Evolutionary conservation across 306 rosid genomes (phyloP).

Genomic region (Betula pendula): DNA sequence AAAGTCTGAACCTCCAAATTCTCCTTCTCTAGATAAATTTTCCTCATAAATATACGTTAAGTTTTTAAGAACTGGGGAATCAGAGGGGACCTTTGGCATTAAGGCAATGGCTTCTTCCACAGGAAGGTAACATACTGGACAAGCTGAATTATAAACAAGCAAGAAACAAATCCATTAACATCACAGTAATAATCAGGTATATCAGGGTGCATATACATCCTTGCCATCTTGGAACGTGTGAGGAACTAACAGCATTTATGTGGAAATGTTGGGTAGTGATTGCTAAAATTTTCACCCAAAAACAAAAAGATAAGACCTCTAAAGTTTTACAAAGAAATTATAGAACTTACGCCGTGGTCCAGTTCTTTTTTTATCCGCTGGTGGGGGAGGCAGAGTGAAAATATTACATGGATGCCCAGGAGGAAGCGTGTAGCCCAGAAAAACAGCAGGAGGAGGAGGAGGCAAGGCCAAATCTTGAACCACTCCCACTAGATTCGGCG

Average conservation of each 20-base stretch:
- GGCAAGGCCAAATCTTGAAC: slow-evolving; percentile 31
- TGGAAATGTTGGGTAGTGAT: neutral
- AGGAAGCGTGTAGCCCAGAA: slow-evolving; percentile 85
- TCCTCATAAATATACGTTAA: slow-evolving; percentile 66
- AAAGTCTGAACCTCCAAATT: slow-evolving; percentile 92
- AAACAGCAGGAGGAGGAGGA: slow-evolving; percentile 65
- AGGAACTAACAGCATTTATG: neutral
- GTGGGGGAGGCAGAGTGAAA: slow-evolving; percentile 90
- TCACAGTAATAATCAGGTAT: neutral
- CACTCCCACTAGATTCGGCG: slow-evolving; percentile 8
- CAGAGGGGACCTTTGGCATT: slow-evolving; percentile 76
- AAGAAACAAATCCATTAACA: slow-evolving; percentile 13
- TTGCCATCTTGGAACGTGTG: neutral
- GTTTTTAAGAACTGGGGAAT: slow-evolving; percentile 71
- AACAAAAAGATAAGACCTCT: neutral
- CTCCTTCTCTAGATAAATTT: slow-evolving; percentile 59
- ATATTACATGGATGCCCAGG: slow-evolving; percentile 81
- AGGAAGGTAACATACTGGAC: slow-evolving; percentile 97
- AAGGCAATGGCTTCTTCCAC: slow-evolving; percentile 77
- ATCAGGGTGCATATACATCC: slow-evolving; percentile 1
- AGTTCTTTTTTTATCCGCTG: slow-evolving; percentile 81
- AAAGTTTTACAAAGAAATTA: slow-evolving; percentile 10
- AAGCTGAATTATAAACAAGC: slow-evolving; percentile 57
- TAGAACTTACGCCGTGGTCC: slow-evolving; percentile 86
- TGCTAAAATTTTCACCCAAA: neutral